Base-by-base conservation (phyloP, 352 stramenopile species). In the Phytopythium litorale region DNA sequence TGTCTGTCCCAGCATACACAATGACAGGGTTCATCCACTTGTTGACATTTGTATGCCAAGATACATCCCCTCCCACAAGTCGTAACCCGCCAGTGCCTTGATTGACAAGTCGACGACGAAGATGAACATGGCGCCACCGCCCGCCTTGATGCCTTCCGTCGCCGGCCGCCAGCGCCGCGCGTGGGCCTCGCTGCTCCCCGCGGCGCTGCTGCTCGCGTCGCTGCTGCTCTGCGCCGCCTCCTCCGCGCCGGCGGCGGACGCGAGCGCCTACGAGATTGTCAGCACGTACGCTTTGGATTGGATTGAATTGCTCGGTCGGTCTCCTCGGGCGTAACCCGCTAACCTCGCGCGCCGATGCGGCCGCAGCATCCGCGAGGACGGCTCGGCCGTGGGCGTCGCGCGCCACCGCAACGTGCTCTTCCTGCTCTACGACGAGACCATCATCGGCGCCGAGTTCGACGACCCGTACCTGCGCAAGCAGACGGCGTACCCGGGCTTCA, bases 401-500 rank as follows among this genome's bases (percentile, higher is more conserved):
- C 79, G 78, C 52, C 76, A 68, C 49, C 78, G 81, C 43, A 58
- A 63, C 15, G 70, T 88, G 54, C 64, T 89, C 21, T 81, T 81
- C 63, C 59, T 91, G 42, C 63, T 91, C n/a, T 88, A 89, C 62
- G 84, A 91, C 64, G 58, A 85, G 53, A 87, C 78, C 40, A 90
- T 91, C 63, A 93, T 93, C 58, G 81, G 84, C 28, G 81, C 78
- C 46, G 78, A 91, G 71, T 93, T 91, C 42, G 76, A 90, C 62
- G 76, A 91, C 56, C 69, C 76, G 35, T 69, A 78, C 19, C 40
- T 89, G 45, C 75, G 79, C 30, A 64, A 73, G 33, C 81, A 91
- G 60, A 83, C 84, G 30, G 81, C 78, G 45, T 93, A 85, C 67
- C 84, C 81, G 12, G 84, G 81, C 52, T 93, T 93, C 57, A 83